phyloP scores from a whole-genome alignment of 2,329 filamentous ascomycete species.

The Hypoxylon sp. region DNA sequence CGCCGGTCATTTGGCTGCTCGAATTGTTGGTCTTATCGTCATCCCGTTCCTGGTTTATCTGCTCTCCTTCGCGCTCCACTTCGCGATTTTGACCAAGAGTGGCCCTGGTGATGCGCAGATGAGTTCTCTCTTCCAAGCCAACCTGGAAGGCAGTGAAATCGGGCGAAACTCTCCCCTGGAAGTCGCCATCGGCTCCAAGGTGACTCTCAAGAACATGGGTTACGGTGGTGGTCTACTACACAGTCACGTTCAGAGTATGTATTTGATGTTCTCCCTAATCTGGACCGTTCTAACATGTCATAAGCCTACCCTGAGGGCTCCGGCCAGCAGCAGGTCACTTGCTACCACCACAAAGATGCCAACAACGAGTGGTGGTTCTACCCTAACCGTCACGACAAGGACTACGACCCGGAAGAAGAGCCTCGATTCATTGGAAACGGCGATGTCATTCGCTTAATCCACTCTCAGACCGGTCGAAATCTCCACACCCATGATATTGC shows the following conservation, averaged over 20 bases:
- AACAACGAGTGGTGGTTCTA: constrained; percentile 99
- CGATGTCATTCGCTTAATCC: constrained; percentile 85
- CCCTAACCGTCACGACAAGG: constrained; percentile 82
- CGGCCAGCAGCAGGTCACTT: constrained; percentile 94
- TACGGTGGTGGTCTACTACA: constrained; percentile 97
- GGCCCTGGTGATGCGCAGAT: constrained; percentile 99
- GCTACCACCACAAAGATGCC: constrained; percentile 99
- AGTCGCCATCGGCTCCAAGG: constrained; percentile 87
- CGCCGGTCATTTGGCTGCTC: constrained; percentile 81
- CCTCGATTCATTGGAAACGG: constrained; percentile 83
- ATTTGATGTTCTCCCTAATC: constrained; percentile 1
- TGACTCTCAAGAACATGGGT: constrained; percentile 98
- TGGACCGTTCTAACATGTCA: constrained; percentile 33
- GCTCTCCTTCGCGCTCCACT: constrained; percentile 95
- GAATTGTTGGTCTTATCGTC: constrained; percentile 87
- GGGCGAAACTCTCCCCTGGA: constrained; percentile 95
- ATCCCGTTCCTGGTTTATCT: constrained; percentile 93
- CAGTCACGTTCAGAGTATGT: constrained; percentile 87
- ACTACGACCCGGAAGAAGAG: constrained; percentile 78
- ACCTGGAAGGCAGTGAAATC: constrained; percentile 91
- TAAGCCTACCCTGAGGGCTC: constrained; percentile 88
- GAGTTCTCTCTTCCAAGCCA: constrained; percentile 99
- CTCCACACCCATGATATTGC: constrained; percentile 93
- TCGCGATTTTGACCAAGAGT: constrained; percentile 90
- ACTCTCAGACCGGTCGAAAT: constrained; percentile 96